Percentiles rank a stretch among this genome's conserved stretches.
These are phyloP conservation scores for Gonapodya prolifera DNA, from an alignment of 192 early-diverging fungal genomes.

Conservation along the genomic window DNA sequence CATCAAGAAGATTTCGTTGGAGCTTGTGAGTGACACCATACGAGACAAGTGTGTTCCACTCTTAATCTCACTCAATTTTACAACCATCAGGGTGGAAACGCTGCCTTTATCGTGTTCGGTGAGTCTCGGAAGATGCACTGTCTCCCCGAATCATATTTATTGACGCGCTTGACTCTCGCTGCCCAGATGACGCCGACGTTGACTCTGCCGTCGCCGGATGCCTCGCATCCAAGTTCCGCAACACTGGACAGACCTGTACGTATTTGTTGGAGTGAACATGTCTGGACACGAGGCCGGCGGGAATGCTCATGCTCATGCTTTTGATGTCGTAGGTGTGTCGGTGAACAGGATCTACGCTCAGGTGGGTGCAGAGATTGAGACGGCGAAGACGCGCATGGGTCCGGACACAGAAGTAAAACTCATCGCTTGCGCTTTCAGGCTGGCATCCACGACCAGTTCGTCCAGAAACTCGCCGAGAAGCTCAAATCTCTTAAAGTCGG, in stretches of 20 bases:
- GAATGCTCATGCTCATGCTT: too few relatives aligned
- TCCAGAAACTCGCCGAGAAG: background rate
- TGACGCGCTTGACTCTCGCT: too few relatives aligned
- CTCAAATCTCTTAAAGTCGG: background rate
- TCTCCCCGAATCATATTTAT: too few relatives aligned
- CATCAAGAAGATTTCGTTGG: slow-evolving; percentile 21
- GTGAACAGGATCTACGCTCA: slow-evolving; percentile 35
- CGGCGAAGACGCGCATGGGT: too few relatives aligned
- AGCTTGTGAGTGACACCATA: background rate
- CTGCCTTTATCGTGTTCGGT: slow-evolving; percentile 36
- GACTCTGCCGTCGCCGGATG: slow-evolving; percentile 23
- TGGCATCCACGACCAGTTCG: background rate
- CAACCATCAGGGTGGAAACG: slow-evolving; percentile 34
- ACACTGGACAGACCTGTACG: slow-evolving; percentile 19
- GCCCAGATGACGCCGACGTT: slow-evolving; percentile 4
- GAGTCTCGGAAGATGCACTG: too few relatives aligned
- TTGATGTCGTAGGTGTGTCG: too few relatives aligned
- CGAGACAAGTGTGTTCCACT: background rate
- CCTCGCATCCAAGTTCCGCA: slow-evolving; percentile 23
- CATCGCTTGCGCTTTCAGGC: too few relatives aligned
- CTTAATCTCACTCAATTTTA: slow-evolving; percentile 15
- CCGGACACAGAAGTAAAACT: too few relatives aligned
- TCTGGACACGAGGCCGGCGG: too few relatives aligned
- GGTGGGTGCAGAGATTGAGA: too few relatives aligned
- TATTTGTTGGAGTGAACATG: too few relatives aligned